Conservation (phyloP, 2,329 filamentous ascomycete species). For the Colletotrichum agaves region DNA sequence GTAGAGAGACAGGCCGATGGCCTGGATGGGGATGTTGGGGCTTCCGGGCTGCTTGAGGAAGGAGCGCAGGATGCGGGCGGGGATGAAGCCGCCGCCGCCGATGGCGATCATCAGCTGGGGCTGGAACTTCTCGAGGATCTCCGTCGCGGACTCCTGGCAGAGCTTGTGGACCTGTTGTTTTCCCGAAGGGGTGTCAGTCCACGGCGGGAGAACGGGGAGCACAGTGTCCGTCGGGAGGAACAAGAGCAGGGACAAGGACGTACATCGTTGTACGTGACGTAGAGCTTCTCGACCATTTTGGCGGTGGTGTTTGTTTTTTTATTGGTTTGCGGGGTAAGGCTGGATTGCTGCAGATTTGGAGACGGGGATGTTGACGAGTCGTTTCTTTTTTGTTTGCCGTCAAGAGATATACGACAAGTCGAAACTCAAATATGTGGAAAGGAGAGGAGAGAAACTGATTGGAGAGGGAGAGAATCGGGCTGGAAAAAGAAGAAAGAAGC, state of each 20-base stretch:
- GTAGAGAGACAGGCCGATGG: conserved; percentile 97
- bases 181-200: not conserved
- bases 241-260: conserved; percentile 45
- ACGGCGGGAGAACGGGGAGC: not conserved
- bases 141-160: conserved; percentile 85
- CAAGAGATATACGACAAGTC: not conserved
- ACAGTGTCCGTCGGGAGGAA: not conserved
- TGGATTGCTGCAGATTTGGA: conserved; percentile 33
- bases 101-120: conserved; percentile 99
- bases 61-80: conserved; percentile 94
- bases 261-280: conserved; percentile 93
- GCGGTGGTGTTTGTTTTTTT: conserved; percentile 30
- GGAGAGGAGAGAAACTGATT: not conserved
- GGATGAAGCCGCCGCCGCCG: conserved; percentile 96
- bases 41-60: conserved; percentile 91
- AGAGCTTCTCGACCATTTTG: conserved; percentile 86
- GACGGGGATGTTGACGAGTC: not conserved
- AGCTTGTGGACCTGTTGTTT: conserved; percentile 87
- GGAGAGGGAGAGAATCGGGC: not conserved
- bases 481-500: conserved; percentile 9
- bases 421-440: not conserved
- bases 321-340: conserved; percentile 33
- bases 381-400: not conserved
- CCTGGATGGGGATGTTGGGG: conserved; percentile 98
- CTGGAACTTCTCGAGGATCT: conserved; percentile 85